Evolutionary conservation across 2,329 filamentous ascomycete species (phyloP).

Genomic region (Microdochium bolleyi): DNA sequence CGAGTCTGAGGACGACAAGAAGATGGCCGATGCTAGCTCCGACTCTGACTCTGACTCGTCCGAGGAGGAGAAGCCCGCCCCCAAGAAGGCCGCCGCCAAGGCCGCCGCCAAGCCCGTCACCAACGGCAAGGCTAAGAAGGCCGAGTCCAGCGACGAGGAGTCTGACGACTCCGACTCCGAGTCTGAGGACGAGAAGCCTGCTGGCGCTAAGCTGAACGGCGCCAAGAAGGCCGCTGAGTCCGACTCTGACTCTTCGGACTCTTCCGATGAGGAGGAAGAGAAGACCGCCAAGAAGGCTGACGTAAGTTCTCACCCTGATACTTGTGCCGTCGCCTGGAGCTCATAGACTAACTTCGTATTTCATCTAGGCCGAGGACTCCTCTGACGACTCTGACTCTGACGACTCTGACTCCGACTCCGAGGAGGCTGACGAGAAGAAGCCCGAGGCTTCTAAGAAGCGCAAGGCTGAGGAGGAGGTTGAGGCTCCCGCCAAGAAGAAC

Average conservation of each 20-base stretch:
- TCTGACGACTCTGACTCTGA: slow-evolving; percentile 19
- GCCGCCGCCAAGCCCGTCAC: slow-evolving; percentile 13
- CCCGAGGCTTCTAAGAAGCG: slow-evolving; percentile 51
- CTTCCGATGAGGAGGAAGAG: slow-evolving; percentile 21
- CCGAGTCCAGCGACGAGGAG: slow-evolving; percentile 24
- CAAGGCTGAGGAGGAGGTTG: slow-evolving; percentile 48
- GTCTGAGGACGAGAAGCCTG: slow-evolving; percentile 8
- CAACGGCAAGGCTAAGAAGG: slow-evolving; percentile 15
- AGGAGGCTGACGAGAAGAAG: slow-evolving; percentile 35
- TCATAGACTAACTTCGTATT: slow-evolving; percentile 19
- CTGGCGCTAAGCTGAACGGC: neutral
- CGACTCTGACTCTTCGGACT: slow-evolving; percentile 19
- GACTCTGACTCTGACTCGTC: slow-evolving; percentile 24
- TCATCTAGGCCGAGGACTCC: slow-evolving; percentile 19
- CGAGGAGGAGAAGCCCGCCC: slow-evolving; percentile 18
- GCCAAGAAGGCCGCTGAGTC: slow-evolving; percentile 6
- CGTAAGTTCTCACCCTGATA: slow-evolving; percentile 13
- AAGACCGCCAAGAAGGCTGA: slow-evolving; percentile 10
- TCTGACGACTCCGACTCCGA: slow-evolving; percentile 13
- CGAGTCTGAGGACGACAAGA: slow-evolving; percentile 8
- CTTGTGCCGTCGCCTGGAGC: no score
- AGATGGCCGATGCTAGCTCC: slow-evolving; percentile 13
- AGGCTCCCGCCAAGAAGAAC: slow-evolving; percentile 54
- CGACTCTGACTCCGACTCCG: slow-evolving; percentile 29
- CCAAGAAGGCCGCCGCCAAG: slow-evolving; percentile 13